Percentiles rank a stretch among this genome's conserved stretches.
phyloP scores from a whole-genome alignment of 106 monocot genomes.

The Dioscorea zingiberensis region DNA sequence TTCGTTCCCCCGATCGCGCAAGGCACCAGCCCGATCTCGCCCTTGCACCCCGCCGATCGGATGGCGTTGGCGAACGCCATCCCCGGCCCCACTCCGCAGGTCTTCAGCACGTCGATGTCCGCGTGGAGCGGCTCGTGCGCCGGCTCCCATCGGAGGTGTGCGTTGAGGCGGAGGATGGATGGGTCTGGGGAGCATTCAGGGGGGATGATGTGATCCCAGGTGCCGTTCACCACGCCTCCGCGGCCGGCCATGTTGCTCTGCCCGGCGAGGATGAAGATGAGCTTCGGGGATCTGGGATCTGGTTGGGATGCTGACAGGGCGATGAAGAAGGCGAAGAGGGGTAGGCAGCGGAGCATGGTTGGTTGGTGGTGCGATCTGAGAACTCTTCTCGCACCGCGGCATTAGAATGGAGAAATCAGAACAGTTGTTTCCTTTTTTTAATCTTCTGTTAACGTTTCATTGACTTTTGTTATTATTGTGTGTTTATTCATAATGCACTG shows the following conservation, averaged over 20 bases:
- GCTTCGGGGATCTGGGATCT: background rate
- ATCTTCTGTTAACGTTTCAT: too few relatives aligned
- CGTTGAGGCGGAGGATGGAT: slow-evolving; percentile 17
- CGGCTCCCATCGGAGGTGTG: slow-evolving; percentile 8
- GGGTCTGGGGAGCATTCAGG: slow-evolving; percentile 6
- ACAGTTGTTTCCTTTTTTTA: too few relatives aligned
- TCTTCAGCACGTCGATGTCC: slow-evolving; percentile 18
- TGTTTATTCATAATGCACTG: too few relatives aligned
- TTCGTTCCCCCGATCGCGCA: slow-evolving; percentile 24
- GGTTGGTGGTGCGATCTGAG: background rate
- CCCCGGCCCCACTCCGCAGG: slow-evolving; percentile 30
- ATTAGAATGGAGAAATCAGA: background rate
- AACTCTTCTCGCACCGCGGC: background rate
- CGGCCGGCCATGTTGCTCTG: slow-evolving; percentile 38
- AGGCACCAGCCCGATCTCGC: slow-evolving; percentile 18
- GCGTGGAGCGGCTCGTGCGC: slow-evolving; percentile 26
- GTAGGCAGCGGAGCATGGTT: background rate
- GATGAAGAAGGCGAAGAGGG: background rate
- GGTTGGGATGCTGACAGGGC: background rate
- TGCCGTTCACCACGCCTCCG: slow-evolving; percentile 12
- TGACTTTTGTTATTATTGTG: too few relatives aligned
- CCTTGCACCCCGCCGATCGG: background rate
- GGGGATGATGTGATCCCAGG: slow-evolving; percentile 22
- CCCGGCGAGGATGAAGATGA: slow-evolving; percentile 29
- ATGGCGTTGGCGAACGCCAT: slow-evolving; percentile 27